Evolutionary conservation across 352 stramenopile species (phyloP).

Genomic region (Ophiocytium majus): DNA sequence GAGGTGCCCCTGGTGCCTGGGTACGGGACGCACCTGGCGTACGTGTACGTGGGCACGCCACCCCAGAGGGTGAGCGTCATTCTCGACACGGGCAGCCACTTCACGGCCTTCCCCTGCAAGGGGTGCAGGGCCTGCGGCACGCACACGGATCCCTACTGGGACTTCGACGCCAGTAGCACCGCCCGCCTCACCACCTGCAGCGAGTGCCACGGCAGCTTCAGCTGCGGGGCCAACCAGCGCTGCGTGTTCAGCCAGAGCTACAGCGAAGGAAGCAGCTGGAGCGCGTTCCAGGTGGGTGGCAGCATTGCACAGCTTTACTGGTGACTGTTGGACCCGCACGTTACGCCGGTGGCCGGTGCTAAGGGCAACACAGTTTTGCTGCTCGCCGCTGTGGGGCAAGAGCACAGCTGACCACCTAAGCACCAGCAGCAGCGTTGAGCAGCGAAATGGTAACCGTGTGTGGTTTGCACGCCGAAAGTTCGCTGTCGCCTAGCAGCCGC

Average conservation of each 20-base stretch:
- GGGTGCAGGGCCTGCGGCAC: conserved; percentile 80
- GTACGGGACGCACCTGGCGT: conserved; percentile 74
- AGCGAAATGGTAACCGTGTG: no score
- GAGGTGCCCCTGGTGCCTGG: conserved; percentile 58
- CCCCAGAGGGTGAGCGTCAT: conserved; percentile 83
- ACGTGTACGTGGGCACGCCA: conserved; percentile 68
- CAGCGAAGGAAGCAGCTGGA: conserved; percentile 86
- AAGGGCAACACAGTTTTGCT: no score
- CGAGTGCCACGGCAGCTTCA: conserved; percentile 46
- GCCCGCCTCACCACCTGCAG: conserved; percentile 24
- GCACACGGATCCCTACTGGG: conserved; percentile 75
- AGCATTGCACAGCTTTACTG: conserved; percentile 66
- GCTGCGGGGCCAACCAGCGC: conserved; percentile 24
- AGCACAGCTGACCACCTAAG: no score
- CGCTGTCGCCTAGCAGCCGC: no score
- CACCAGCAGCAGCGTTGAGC: no score
- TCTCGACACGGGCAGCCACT: conserved; percentile 89
- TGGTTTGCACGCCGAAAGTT: no score
- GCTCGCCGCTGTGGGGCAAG: no score
- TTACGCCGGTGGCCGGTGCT: neutral
- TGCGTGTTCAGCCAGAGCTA: conserved; percentile 86
- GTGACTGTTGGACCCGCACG: neutral
- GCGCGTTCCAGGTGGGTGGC: conserved; percentile 77
- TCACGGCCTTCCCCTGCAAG: conserved; percentile 89
- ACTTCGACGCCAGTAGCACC: conserved; percentile 58